Conservation (phyloP, 1,284 basidiomycete genomes). For the Waitea zeae region DNA sequence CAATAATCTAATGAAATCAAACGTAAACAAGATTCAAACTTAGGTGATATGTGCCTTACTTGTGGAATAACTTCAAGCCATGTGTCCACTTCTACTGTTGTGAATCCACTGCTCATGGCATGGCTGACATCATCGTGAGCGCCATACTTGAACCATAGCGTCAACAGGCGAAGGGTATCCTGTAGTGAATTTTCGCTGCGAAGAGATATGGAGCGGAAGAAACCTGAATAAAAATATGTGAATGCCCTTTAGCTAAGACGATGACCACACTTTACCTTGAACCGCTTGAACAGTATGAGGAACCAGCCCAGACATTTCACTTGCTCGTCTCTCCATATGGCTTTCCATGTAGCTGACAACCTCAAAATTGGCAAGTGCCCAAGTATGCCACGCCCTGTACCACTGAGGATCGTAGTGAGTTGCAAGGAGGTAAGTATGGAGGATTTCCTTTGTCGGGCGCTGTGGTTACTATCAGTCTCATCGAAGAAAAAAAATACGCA, state of each 20-base stretch:
- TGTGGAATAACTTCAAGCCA: constrained; percentile 99
- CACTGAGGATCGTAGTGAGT: constrained; percentile 88
- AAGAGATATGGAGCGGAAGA: constrained; percentile 91
- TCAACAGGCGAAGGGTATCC: constrained; percentile 86
- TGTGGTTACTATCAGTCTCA: constrained; percentile 14
- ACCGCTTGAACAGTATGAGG: constrained; percentile 89
- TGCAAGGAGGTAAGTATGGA: constrained; percentile 75
- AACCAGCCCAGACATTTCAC: constrained; percentile 63
- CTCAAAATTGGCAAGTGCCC: constrained; percentile 95
- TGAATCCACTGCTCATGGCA: constrained; percentile 82
- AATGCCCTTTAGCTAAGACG: background rate
- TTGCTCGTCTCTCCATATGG: constrained; percentile 37
- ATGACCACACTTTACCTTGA: constrained; percentile 39
- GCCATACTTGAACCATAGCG: constrained; percentile 98
- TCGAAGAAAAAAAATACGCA: constrained; percentile 2
- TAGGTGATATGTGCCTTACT: constrained; percentile 23
- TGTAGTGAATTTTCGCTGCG: constrained; percentile 87
- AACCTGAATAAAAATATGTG: constrained; percentile 30
- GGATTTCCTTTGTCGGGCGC: constrained; percentile 68
- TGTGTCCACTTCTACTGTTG: constrained; percentile 86
- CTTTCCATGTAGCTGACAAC: constrained; percentile 76
- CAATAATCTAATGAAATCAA: constrained; percentile 65
- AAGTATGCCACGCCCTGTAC: constrained; percentile 99
- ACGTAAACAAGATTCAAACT: constrained; percentile 1
- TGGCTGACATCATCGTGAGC: constrained; percentile 82